Evolutionary conservation across 1,284 basidiomycete genomes (phyloP).

Genomic region (Phlebopus sp.): DNA sequence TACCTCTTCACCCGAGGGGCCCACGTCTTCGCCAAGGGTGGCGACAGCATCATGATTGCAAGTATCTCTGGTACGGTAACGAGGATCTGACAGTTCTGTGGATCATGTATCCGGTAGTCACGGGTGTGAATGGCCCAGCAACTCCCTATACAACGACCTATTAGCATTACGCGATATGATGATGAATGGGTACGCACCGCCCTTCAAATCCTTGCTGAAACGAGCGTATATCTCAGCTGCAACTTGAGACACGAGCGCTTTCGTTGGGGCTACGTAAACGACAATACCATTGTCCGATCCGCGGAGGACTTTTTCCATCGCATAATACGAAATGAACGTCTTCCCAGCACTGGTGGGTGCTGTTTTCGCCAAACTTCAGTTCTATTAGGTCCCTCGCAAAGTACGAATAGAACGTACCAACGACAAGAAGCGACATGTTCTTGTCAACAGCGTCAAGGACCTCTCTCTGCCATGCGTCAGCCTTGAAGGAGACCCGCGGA

Average conservation of each 20-base stretch:
- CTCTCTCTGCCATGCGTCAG: slow-evolving; percentile 67
- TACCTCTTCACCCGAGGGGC: slow-evolving; percentile 59
- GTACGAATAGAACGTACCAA: slow-evolving; percentile 43
- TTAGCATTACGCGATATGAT: not conserved
- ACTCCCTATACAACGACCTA: slow-evolving; percentile 36
- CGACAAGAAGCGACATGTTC: slow-evolving; percentile 59
- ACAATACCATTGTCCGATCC: slow-evolving; percentile 61
- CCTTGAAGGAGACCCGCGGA: slow-evolving; percentile 56
- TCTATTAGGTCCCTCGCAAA: not conserved
- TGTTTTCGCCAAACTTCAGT: slow-evolving; percentile 18
- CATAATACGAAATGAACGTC: slow-evolving; percentile 74
- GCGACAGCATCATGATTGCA: slow-evolving; percentile 65
- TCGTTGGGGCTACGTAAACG: slow-evolving; percentile 74
- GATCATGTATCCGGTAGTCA: slow-evolving; percentile 61
- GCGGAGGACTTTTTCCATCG: slow-evolving; percentile 66
- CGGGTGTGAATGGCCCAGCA: slow-evolving; percentile 70
- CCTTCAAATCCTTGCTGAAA: slow-evolving; percentile 57
- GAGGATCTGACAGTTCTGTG: slow-evolving; percentile 66
- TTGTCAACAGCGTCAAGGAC: slow-evolving; percentile 64
- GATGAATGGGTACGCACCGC: slow-evolving; percentile 36
- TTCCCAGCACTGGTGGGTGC: slow-evolving; percentile 71
- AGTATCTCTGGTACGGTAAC: slow-evolving; percentile 71
- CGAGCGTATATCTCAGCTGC: slow-evolving; percentile 70
- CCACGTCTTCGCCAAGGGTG: slow-evolving; percentile 58
- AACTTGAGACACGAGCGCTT: slow-evolving; percentile 66